A percentile compares a stretch with the other conserved stretches of the same genome.
phyloP scores from a whole-genome alignment of 257 asterid species.

The Solanum chmielewskii region DNA sequence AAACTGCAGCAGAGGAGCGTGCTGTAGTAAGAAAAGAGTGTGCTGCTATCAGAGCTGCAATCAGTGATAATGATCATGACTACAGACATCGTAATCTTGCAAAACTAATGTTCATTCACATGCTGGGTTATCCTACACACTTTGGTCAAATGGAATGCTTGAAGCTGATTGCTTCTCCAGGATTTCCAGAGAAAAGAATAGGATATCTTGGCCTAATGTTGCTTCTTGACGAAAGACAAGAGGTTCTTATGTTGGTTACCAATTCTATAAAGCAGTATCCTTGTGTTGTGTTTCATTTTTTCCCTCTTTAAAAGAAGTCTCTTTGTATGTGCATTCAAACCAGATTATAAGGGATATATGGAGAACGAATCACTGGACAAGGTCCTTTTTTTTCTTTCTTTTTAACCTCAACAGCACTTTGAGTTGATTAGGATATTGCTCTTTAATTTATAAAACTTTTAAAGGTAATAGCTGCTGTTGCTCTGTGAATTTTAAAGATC shows the following conservation, averaged over 20 bases:
- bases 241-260: slow-evolving; percentile 97
- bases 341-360: not conserved
- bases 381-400: not conserved
- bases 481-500: slow-evolving; percentile 9
- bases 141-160: slow-evolving; percentile 99
- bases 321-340: not conserved
- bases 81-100: slow-evolving; percentile 95
- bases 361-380: not conserved
- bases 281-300: not conserved
- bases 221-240: slow-evolving; percentile 99
- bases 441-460: not conserved
- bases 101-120: slow-evolving; percentile 98
- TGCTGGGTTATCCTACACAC: slow-evolving; percentile 99
- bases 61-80: slow-evolving; percentile 85
- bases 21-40: slow-evolving; percentile 96
- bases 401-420: not conserved
- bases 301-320: not conserved
- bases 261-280: slow-evolving; percentile 98
- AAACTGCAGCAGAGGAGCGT: slow-evolving; percentile 99
- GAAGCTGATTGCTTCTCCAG: slow-evolving; percentile 88
- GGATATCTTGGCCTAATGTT: slow-evolving; percentile 99
- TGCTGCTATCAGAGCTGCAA: slow-evolving; percentile 92
- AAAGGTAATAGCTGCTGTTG: slow-evolving; percentile 4
- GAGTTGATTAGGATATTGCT: not conserved
- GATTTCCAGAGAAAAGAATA: slow-evolving; percentile 96